These are phyloP conservation scores for Castanea crenata DNA, from an alignment of 306 rosid genomes.

Conservation along the genomic window DNA sequence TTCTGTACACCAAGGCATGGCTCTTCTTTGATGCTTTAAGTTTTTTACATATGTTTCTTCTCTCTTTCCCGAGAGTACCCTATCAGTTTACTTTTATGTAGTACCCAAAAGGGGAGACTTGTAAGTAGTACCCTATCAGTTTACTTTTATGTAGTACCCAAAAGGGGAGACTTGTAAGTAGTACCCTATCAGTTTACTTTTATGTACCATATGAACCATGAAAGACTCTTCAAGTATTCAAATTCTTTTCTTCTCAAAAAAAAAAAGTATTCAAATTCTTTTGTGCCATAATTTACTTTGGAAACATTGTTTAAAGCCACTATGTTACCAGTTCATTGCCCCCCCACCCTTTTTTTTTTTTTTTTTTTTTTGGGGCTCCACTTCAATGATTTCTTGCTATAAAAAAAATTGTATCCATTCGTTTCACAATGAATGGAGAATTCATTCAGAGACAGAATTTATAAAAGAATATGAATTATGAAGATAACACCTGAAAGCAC, in stretches of 20 bases:
- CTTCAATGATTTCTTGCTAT: too few species aligned
- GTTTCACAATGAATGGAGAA: too few species aligned
- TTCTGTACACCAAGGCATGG: constrained; percentile 41
- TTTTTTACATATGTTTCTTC: background rate
- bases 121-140: constrained; percentile 11
- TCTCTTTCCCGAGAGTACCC: background rate
- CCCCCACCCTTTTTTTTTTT: too few species aligned
- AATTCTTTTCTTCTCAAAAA: background rate
- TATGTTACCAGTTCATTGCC: too few species aligned
- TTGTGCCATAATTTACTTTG: background rate
- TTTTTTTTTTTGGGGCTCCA: too few species aligned
- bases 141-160: constrained; percentile 8
- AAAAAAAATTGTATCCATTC: too few species aligned
- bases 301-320: background rate
- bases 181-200: background rate
- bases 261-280: constrained; percentile 4
- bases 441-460: too few species aligned
- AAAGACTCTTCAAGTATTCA: constrained; percentile 6
- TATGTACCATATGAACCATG: background rate
- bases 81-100: constrained; percentile 10
- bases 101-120: constrained; percentile 2
- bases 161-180: constrained; percentile 6
- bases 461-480: too few species aligned
- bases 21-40: constrained; percentile 10
- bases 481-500: too few species aligned